Base-by-base conservation (phyloP, 2,329 filamentous ascomycete species). In the Aspergillus ochraceoroseus region DNA sequence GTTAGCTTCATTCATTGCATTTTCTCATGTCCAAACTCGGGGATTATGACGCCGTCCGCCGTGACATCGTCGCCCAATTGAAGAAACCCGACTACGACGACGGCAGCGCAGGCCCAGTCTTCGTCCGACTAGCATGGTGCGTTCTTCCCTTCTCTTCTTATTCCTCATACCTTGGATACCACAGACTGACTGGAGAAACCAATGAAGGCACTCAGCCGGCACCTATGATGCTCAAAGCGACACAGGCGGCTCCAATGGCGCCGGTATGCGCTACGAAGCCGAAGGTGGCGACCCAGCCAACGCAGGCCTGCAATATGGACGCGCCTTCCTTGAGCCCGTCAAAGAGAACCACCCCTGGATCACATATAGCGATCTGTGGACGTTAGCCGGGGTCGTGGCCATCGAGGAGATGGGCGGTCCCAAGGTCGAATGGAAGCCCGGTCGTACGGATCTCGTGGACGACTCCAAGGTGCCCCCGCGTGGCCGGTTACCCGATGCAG, bases 361-460 rank as follows among this genome's bases (percentile, higher is more conserved):
- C 55, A 80, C 78, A 17, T 82, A 82, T 60, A 69, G 78, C 2
- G 79, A 83, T 54, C 68, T 83, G 4, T 82, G 79, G 79, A 82
- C 79, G 3, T 65, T 83, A 20, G 77, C 77, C 0, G 77, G 74
- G 30, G 70, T 73, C 2, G 73, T 77, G 0, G 78, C 79, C 2
- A 70, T 82, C 55, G 59, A 72, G 49, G 75, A 74, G 43, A 75
- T 82, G 74, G 77, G 74, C 27, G 79, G 79, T 0, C 79, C 79
- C 0, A 58, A 67, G 2, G 68, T 82, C 15, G 49, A 65, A 4
- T 83, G 78, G 77, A 55, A 65, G 26, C 70, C 75, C 2, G 79
- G 79, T 3, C 70, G 79, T 14, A 80, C 77, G 6, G 79, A 82
- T 55, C 75, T 72, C 53, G 72, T 78, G n/a, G 76, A 80, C 54